These are phyloP conservation scores for Entamoeba histolytica DNA, from an alignment of 208 protist species.

Conservation along the genomic window DNA sequence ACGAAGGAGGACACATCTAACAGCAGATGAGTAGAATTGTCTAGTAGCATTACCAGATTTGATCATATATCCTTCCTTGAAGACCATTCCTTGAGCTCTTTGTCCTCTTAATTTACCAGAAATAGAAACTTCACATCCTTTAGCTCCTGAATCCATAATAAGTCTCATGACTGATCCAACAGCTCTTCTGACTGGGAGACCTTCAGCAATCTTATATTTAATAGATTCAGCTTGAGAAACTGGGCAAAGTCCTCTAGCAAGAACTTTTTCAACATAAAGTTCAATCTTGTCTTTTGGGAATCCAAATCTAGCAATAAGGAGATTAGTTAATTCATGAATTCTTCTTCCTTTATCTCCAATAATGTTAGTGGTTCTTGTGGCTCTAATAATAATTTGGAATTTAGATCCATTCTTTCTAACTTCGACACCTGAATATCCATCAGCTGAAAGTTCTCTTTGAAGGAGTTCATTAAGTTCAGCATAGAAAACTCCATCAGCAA, in stretches of 20 bases:
- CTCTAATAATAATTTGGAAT: slow-evolving; percentile 93
- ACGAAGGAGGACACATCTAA: slow-evolving; percentile 80
- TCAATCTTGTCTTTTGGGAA: slow-evolving; percentile 72
- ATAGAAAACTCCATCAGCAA: slow-evolving; percentile 71
- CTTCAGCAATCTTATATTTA: slow-evolving; percentile 82
- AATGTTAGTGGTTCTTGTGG: slow-evolving; percentile 77
- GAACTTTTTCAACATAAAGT: slow-evolving; percentile 81
- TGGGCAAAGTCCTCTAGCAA: slow-evolving; percentile 80
- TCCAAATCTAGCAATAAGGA: slow-evolving; percentile 88
- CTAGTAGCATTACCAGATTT: slow-evolving; percentile 64
- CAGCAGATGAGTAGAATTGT: slow-evolving; percentile 71
- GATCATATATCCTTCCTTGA: slow-evolving; percentile 97
- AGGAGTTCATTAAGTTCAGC: slow-evolving; percentile 98
- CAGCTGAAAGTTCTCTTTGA: slow-evolving; percentile 82
- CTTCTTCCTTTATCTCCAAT: slow-evolving; percentile 80
- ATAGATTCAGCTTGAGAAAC: slow-evolving; percentile 76
- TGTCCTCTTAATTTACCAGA: slow-evolving; percentile 92
- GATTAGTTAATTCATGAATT: slow-evolving; percentile 80
- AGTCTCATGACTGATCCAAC: slow-evolving; percentile 89
- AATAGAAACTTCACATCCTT: slow-evolving; percentile 91
- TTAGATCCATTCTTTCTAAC: slow-evolving; percentile 69
- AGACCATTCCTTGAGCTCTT: slow-evolving; percentile 96
- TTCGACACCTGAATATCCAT: slow-evolving; percentile 48
- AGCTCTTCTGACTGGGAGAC: slow-evolving; percentile 80
- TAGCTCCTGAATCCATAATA: slow-evolving; percentile 87